Base-by-base conservation (phyloP, 2,329 filamentous ascomycete species). In the Fragosphaeria purpurea region DNA sequence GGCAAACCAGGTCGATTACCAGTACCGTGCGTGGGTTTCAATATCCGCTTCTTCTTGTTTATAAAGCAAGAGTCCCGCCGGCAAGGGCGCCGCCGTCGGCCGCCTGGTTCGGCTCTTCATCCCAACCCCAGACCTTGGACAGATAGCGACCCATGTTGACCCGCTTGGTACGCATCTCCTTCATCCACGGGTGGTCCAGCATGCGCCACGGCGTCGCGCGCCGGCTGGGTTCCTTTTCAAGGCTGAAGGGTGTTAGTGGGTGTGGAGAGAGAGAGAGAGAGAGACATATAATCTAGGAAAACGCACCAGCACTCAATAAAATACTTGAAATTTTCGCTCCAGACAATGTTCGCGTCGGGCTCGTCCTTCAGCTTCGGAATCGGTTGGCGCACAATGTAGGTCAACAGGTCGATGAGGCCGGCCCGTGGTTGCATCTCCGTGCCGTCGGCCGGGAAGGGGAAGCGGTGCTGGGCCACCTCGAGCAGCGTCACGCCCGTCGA, bases 281-380 rank as follows among this genome's bases (percentile, higher is more conserved):
- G 4, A 7, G 46, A 30, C 9, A 41, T n/a, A 11, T 10, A 39
- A 32, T 13, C 7, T 4, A n/a, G n/a, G 44, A 43, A 13, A 50
- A 83, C 88, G 65, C 79, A 97, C 91, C 93, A 97, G 80, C 90
- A 96, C 70, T 96, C 90, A 61, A 98, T 96, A 61, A 98, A 98
- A 66, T 96, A 96, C 67, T 98, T 98, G 70, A 98, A 97, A 63
- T 87, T 95, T 60, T 94, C 87, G 59, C 87, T 95, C 93, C 93
- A 98, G 63, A 84, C 85, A 58, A 98, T 94, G 53, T 84, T 83
- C 58, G 86, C 87, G 35, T 88, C 82, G 0, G 88, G 87, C 68
- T 98, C 93, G 59, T 98, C 93, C 68, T 96, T 97, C 56, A 98
- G 74, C 66, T 89, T 94, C 3, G 93, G 93, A 53, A 97, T 95